phyloP scores from a whole-genome alignment of 768 basidiomycete genomes.

The Termitomyces sp. region DNA sequence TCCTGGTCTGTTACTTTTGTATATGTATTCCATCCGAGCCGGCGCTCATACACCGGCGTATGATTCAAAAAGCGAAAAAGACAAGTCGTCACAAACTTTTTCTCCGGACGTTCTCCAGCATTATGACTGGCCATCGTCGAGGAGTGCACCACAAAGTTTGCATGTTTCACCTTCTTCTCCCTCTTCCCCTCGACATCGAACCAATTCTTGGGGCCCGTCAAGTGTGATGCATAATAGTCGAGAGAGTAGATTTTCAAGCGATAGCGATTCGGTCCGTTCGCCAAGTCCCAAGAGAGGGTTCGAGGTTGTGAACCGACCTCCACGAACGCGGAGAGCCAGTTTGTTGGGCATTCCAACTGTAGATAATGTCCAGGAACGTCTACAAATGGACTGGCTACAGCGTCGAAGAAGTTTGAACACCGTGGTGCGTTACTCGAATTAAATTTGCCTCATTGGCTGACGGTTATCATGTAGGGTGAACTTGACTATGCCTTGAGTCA shows the following conservation, averaged over 20 bases:
- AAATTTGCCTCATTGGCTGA: background rate
- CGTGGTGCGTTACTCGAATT: conserved; percentile 44
- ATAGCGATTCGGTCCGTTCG: conserved; percentile 40
- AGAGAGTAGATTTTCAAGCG: conserved; percentile 39
- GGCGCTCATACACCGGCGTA: conserved; percentile 1
- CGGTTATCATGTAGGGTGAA: conserved; percentile 47
- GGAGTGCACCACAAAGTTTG: conserved; percentile 30
- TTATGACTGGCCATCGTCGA: conserved; percentile 21
- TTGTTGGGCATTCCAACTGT: conserved; percentile 19
- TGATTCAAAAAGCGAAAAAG: conserved; percentile 12
- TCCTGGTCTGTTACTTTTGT: conserved; percentile 34
- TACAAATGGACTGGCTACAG: conserved; percentile 76
- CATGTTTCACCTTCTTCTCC: conserved; percentile 32
- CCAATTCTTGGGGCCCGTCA: conserved; percentile 47
- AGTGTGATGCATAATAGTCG: conserved; percentile 32
- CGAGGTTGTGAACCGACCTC: conserved; percentile 47
- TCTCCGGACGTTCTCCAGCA: conserved; percentile 25
- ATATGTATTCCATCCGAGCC: conserved; percentile 5
- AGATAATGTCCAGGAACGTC: conserved; percentile 17
- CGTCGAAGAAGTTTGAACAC: conserved; percentile 65
- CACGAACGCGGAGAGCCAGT: conserved; percentile 26
- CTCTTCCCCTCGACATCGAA: conserved; percentile 34
- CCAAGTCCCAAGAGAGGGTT: conserved; percentile 35
- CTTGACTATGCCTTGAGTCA: conserved; percentile 65
- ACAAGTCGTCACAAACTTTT: conserved; percentile 8